Conservation (phyloP, 1,139 yeast genomes). For the Candida gigantensis region DNA sequence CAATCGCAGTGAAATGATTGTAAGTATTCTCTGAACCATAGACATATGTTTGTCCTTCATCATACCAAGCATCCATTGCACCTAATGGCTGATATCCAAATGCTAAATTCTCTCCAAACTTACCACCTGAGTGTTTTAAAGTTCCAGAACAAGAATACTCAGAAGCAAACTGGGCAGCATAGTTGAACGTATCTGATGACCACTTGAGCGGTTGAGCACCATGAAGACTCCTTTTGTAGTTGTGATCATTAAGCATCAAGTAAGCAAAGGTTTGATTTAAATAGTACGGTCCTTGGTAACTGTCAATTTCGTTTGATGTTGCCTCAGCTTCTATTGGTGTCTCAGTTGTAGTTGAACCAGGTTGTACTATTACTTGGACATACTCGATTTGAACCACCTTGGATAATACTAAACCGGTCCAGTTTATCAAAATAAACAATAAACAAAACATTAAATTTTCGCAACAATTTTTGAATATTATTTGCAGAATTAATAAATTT, state of each 20-base stretch:
- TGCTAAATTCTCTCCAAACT: constrained; percentile 42
- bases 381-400: constrained; percentile 3
- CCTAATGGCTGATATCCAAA: constrained; percentile 34
- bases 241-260: constrained; percentile 30
- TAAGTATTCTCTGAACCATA: constrained; percentile 28
- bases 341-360: not conserved
- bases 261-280: constrained; percentile 26
- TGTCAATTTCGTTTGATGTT: constrained; percentile 8
- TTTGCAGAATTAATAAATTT: no score
- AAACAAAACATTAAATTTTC: not conserved
- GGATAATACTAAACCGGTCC: not conserved
- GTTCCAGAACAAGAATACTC: constrained; percentile 36
- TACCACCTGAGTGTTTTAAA: constrained; percentile 37
- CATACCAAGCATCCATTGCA: constrained; percentile 39
- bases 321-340: not conserved
- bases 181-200: constrained; percentile 31
- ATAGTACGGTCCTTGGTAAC: constrained; percentile 15
- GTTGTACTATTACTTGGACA: constrained; percentile 2
- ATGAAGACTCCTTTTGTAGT: constrained; percentile 30
- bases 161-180: constrained; percentile 31
- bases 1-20: constrained; percentile 44
- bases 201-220: constrained; percentile 30
- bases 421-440: no score
- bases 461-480: no score
- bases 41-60: constrained; percentile 30